A percentile compares a stretch with the other conserved stretches of the same genome.
These are phyloP conservation scores for Sinapis alba DNA, from an alignment of 441 rosid genomes.

Conservation along the genomic window DNA sequence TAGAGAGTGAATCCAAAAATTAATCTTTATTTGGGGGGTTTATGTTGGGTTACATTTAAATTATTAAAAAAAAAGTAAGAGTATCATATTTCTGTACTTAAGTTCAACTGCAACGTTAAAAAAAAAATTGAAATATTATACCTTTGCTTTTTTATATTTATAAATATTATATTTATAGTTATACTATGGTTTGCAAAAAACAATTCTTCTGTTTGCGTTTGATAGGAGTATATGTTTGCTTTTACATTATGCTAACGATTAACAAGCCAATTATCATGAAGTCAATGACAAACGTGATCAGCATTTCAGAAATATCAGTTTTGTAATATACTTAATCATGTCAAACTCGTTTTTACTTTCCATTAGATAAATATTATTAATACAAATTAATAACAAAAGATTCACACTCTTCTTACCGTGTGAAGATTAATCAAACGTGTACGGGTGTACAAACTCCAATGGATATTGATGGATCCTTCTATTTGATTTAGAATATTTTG, in stretches of 20 bases:
- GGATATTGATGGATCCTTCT: not conserved
- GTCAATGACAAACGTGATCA: slow-evolving; percentile 37
- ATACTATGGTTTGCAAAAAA: too few relatives aligned
- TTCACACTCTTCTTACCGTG: slow-evolving; percentile 14
- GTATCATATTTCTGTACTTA: too few relatives aligned
- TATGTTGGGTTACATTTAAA: too few relatives aligned
- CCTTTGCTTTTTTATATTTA: too few relatives aligned
- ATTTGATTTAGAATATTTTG: not conserved
- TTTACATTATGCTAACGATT: not conserved
- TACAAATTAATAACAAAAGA: not conserved
- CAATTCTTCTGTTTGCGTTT: not conserved
- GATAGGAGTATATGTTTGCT: not conserved
- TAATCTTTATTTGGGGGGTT: too few relatives aligned
- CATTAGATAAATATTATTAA: not conserved
- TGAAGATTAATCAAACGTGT: slow-evolving; percentile 33
- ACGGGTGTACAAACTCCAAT: slow-evolving; percentile 24
- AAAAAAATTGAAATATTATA: too few relatives aligned
- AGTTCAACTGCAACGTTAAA: too few relatives aligned
- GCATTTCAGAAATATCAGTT: slow-evolving; percentile 24
- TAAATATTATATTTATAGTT: too few relatives aligned
- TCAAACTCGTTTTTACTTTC: slow-evolving; percentile 19
- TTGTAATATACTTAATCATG: not conserved
- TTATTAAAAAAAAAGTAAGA: too few relatives aligned
- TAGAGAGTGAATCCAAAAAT: too few relatives aligned
- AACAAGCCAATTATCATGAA: not conserved